These are phyloP conservation scores for Amaranthus palmeri DNA, from an alignment of 148 eudicot genomes.

Conservation along the genomic window DNA sequence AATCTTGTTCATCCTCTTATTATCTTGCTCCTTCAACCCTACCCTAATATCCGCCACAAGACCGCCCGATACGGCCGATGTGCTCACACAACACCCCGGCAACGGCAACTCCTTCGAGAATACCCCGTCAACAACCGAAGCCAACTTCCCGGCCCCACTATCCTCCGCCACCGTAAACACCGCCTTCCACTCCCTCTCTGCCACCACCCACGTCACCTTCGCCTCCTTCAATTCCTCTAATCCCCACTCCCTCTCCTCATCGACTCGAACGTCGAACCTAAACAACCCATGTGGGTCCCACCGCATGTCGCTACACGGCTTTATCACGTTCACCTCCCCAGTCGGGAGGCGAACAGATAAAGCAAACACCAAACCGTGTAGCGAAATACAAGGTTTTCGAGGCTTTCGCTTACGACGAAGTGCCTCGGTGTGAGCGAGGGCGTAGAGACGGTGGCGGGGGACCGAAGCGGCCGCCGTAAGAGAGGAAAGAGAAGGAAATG, in stretches of 20 bases:
- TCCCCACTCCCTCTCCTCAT: conserved; percentile 20
- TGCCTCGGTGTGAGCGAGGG: conserved; percentile 40
- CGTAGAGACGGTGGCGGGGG: conserved; percentile 38
- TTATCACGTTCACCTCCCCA: conserved; percentile 10
- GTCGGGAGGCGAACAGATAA: conserved; percentile 22
- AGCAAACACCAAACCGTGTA: conserved; percentile 38
- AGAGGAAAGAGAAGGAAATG: conserved; percentile 53
- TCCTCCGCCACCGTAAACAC: conserved; percentile 59
- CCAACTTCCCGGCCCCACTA: conserved; percentile 31
- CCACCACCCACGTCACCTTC: conserved; percentile 56
- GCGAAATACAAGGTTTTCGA: conserved; percentile 34
- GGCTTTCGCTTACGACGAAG: conserved; percentile 36
- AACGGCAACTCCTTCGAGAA: conserved; percentile 69
- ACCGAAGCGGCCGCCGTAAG: conserved; percentile 25
- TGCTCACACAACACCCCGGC: conserved; percentile 47
- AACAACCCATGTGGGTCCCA: conserved; percentile 42
- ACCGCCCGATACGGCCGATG: conserved; percentile 34
- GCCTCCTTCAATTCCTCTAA: conserved; percentile 33
- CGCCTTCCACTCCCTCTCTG: conserved; percentile 43
- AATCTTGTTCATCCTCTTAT: conserved; percentile 10
- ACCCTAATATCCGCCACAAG: conserved; percentile 57
- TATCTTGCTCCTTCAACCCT: conserved; percentile 23
- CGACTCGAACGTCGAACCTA: conserved; percentile 47
- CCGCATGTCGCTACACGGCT: conserved; percentile 30
- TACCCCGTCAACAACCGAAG: conserved; percentile 49